phyloP scores from a whole-genome alignment of 192 early-diverging fungal species.

The Coemansia sp. region DNA sequence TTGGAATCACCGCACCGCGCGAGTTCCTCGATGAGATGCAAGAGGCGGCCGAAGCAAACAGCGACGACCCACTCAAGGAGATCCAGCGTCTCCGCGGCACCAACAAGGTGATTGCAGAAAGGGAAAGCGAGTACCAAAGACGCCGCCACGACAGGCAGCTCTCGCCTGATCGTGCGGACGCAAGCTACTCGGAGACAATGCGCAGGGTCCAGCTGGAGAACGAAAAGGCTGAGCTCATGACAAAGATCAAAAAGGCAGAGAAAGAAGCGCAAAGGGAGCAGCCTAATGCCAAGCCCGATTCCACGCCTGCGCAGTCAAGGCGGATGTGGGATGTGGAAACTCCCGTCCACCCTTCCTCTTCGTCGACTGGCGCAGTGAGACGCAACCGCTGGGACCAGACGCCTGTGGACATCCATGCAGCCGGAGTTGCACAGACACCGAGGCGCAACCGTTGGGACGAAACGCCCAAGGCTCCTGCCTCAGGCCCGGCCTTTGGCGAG shows the following conservation, averaged over 20 bases:
- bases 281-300: slow-evolving; percentile 6
- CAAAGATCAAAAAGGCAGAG: slow-evolving; percentile 70
- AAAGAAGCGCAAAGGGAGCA: slow-evolving; percentile 34
- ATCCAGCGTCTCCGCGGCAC: slow-evolving; percentile 36
- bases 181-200: slow-evolving; percentile 86
- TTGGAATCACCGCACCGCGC: slow-evolving; percentile 76
- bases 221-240: slow-evolving; percentile 70
- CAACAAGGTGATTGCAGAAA: slow-evolving; percentile 72
- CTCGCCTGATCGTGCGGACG: slow-evolving; percentile 77
- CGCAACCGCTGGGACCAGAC: slow-evolving; percentile 70
- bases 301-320: slow-evolving; percentile 56
- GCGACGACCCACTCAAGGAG: slow-evolving; percentile 65
- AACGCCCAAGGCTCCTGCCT: slow-evolving; percentile 40
- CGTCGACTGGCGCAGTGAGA: slow-evolving; percentile 46
- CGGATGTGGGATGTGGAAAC: slow-evolving; percentile 87
- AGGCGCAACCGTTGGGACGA: slow-evolving; percentile 68
- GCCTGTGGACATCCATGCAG: slow-evolving; percentile 53
- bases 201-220: slow-evolving; percentile 80
- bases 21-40: slow-evolving; percentile 72
- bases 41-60: slow-evolving; percentile 49
- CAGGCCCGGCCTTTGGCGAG: slow-evolving; percentile 41
- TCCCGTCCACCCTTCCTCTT: slow-evolving; percentile 52
- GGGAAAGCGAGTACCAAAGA: slow-evolving; percentile 85
- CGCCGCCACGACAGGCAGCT: slow-evolving; percentile 75
- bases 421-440: slow-evolving; percentile 31